Evolutionary conservation across 2,329 filamentous ascomycete genomes (phyloP).

Genomic region (Ascochyta clinopodiicola): DNA sequence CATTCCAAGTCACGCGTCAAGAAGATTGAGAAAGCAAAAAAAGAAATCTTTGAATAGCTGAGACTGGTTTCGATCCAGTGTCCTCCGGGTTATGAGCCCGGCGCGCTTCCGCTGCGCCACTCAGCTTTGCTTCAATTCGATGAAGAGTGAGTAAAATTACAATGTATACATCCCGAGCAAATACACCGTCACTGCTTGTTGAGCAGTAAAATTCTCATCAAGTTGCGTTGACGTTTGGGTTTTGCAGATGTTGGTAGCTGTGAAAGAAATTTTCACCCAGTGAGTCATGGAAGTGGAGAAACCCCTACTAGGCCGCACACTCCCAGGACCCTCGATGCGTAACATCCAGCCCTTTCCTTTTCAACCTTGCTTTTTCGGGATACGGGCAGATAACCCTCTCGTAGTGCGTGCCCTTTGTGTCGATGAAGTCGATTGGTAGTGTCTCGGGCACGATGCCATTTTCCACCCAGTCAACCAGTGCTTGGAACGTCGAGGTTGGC

Average conservation of each 20-base stretch:
- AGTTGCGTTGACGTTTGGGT: too few species aligned
- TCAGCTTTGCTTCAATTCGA: slow-evolving; percentile 21
- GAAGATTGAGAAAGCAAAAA: slow-evolving; percentile 1
- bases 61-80: slow-evolving; percentile 32
- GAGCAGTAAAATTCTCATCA: too few species aligned
- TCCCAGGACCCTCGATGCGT: slow-evolving; percentile 1
- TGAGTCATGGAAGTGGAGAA: background rate
- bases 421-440: background rate
- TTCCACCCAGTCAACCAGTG: slow-evolving; percentile 24
- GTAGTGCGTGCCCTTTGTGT: background rate
- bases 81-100: slow-evolving; percentile 45
- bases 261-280: background rate
- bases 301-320: background rate
- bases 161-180: background rate
- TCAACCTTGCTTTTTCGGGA: background rate
- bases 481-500: slow-evolving; percentile 11
- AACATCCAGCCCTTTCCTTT: background rate
- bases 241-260: background rate
- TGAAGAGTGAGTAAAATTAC: background rate
- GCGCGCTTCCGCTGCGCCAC: slow-evolving; percentile 43
- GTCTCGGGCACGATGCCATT: slow-evolving; percentile 11
- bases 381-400: background rate
- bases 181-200: too few species aligned
- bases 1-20: too few species aligned
- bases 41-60: slow-evolving; percentile 18